Base-by-base conservation (phyloP, 768 basidiomycete species). In the Lactarius akahatsu region DNA sequence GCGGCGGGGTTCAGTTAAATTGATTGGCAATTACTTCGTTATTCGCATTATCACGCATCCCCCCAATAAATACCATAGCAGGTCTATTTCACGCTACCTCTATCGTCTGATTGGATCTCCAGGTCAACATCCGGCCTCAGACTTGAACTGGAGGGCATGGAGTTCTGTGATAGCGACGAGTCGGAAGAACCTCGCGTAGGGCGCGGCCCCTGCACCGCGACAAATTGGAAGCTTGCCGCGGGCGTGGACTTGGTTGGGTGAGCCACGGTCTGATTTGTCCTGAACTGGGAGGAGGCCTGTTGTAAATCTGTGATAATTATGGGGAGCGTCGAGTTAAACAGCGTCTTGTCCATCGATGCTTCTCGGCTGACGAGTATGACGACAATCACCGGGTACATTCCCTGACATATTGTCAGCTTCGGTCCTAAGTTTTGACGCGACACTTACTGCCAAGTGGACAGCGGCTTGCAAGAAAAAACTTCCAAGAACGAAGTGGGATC, bases 341-440 rank as follows among this genome's bases (percentile, higher is more conserved):
- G 18, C 8, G 57, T 40, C 36, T 58, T 58, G 36, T 58, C 57
- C 36, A 58, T 58, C n/a, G 57, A 58, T 6, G 36, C 23, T 58
- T 58, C 57, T 40, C 23, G 36, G 23, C 10, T 40, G 23, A 58
- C 57, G 2, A 58, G 38, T 38, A 58, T 38, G 34, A 58, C 26
- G 11, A 58, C 38, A 34, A 38, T n/a, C 13, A 28, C 13, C 5
- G 57, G 57, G 7, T 58, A 58, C 4, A 58, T 34, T 40, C 57
- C 57, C 57, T 58, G 15, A n/a, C 8, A 20, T 20, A 3, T 18
- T 34, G 55, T 56, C 13, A 34, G 10, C n/a, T 30, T 10, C 16
- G 16, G 30, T 10, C 20, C 55, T 15, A 11, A 32, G 20, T 56
- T 23, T 5, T 9, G 30, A n/a, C 10, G 9, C 4, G 20, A 20